Evolutionary conservation across 2,329 filamentous ascomycete genomes (phyloP).

Genomic region (Cladosporium sp.): DNA sequence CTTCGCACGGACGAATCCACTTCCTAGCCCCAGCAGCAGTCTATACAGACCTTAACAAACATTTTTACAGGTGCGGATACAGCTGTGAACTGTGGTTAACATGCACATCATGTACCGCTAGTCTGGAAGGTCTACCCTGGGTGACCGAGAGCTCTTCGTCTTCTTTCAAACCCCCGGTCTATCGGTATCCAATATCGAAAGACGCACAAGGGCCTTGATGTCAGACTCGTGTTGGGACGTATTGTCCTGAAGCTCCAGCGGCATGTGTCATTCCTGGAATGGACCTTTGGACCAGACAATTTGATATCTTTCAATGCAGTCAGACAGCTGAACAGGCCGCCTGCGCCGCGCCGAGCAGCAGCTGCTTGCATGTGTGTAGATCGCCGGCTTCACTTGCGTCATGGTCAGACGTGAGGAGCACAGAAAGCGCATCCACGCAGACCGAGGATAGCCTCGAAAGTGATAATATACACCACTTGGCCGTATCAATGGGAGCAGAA

Average conservation of each 20-base stretch:
- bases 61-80: not conserved
- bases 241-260: not conserved
- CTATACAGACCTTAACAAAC: not conserved
- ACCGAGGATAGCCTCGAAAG: not conserved
- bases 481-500: not conserved
- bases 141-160: not conserved
- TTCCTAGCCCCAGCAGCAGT: not conserved
- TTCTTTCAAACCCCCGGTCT: too few species aligned
- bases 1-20: conserved; percentile 14
- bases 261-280: not conserved
- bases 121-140: not conserved
- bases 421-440: not conserved
- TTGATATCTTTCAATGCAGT: not conserved
- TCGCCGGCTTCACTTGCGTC: not conserved
- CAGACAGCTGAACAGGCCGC: too few species aligned
- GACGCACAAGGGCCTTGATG: not conserved
- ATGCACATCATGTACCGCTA: not conserved
- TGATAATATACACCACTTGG: not conserved
- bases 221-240: not conserved
- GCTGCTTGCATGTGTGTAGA: too few species aligned
- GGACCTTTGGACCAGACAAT: not conserved
- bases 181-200: not conserved
- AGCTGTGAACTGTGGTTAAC: not conserved
- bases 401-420: not conserved
- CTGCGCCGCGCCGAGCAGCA: too few species aligned